Conservation (phyloP, 345 rosid genomes). For the Bruguiera gymnorhiza region DNA sequence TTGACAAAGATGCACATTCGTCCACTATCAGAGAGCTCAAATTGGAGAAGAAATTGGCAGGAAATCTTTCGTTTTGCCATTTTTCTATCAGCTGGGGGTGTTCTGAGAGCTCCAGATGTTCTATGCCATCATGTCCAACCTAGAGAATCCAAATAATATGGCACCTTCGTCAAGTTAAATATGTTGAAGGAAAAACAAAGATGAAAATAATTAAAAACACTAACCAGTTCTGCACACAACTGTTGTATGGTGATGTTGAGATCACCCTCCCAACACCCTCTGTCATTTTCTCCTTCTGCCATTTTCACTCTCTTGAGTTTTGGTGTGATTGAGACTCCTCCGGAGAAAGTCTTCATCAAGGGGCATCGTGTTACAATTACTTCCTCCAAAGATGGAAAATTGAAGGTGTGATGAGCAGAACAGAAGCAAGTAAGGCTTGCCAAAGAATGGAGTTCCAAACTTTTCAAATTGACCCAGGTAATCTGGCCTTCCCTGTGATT, state of each 20-base stretch:
- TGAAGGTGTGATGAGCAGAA: not conserved
- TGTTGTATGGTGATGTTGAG: slow-evolving; percentile 13
- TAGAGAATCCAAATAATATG: not conserved
- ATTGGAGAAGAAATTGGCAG: not conserved
- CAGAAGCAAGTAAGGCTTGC: not conserved
- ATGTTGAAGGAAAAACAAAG: too few species aligned
- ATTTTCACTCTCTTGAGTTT: not conserved
- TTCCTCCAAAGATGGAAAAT: slow-evolving; percentile 15
- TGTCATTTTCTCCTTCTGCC: not conserved
- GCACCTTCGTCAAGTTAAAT: too few species aligned
- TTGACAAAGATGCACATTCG: not conserved
- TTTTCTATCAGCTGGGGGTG: not conserved
- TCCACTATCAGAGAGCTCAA: slow-evolving; percentile 2
- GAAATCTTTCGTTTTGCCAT: slow-evolving; percentile 5
- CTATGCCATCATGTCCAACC: slow-evolving; percentile 3
- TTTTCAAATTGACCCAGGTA: not conserved
- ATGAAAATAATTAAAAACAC: not conserved
- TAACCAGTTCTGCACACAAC: slow-evolving; percentile 8
- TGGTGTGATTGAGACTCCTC: slow-evolving; percentile 22
- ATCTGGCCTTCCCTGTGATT: too few species aligned
- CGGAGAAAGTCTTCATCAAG: slow-evolving; percentile 12
- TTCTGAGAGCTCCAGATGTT: slow-evolving; percentile 3
- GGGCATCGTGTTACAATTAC: slow-evolving; percentile 15
- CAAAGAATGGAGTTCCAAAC: not conserved
- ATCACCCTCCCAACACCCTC: slow-evolving; percentile 2